Evolutionary conservation across 2,329 filamentous ascomycete genomes (phyloP).

Genomic region (Drechslerella dactyloides): DNA sequence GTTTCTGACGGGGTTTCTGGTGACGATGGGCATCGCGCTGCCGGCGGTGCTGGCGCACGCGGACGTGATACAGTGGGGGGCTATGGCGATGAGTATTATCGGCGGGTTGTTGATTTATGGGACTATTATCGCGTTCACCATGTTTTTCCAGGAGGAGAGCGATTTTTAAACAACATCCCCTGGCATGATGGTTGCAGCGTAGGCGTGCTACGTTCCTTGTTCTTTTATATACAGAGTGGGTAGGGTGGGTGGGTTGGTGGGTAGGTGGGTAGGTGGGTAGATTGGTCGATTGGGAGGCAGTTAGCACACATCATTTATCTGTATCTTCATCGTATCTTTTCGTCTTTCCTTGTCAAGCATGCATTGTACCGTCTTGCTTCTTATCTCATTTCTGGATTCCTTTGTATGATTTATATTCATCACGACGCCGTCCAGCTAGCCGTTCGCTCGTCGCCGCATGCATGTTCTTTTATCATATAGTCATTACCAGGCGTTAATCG

Average conservation of each 20-base stretch:
- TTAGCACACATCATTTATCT: no score
- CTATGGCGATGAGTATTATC: slow-evolving; percentile 93
- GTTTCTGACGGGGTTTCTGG: slow-evolving; percentile 93
- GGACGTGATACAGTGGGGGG: slow-evolving; percentile 77
- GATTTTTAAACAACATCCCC: no score
- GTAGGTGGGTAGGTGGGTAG: not conserved
- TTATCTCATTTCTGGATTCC: no score
- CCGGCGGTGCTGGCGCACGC: slow-evolving; percentile 88
- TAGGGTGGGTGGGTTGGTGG: not conserved
- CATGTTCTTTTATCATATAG: not conserved
- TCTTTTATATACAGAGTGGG: not conserved
- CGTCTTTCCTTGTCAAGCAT: no score
- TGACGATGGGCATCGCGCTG: slow-evolving; percentile 95
- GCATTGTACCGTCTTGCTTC: no score
- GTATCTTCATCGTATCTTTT: no score
- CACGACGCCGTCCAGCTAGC: no score
- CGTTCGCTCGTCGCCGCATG: no score
- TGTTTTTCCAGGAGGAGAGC: slow-evolving; percentile 98
- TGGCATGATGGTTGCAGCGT: no score
- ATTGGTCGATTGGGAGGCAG: no score
- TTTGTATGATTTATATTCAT: no score
- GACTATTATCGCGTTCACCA: slow-evolving; percentile 95
- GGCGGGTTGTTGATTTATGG: slow-evolving; percentile 95
- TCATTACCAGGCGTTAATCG: not conserved
- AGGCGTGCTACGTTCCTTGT: not conserved